These are phyloP conservation scores for Fusarium caatingaense DNA, from an alignment of 2,329 filamentous ascomycete genomes.

Conservation along the genomic window DNA sequence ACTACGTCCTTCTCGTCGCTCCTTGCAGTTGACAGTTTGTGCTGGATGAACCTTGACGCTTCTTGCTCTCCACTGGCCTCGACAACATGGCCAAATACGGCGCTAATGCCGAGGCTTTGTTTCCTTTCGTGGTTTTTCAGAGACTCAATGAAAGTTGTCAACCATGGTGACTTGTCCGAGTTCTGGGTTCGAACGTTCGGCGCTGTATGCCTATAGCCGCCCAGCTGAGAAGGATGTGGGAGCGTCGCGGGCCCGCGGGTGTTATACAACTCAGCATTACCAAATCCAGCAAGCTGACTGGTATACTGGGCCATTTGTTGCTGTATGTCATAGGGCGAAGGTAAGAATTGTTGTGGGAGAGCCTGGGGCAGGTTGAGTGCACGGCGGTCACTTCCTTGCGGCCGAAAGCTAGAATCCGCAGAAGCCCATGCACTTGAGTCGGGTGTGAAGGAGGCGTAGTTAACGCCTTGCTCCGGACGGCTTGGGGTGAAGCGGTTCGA, in stretches of 20 bases:
- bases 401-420: conserved; percentile 49
- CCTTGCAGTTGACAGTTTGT: conserved; percentile 90
- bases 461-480: conserved; percentile 47
- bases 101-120: conserved; percentile 83
- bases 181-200: conserved; percentile 65
- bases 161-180: conserved; percentile 36
- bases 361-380: conserved; percentile 47
- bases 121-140: conserved; percentile 55
- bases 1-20: conserved; percentile 95
- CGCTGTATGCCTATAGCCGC: conserved; percentile 45
- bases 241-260: conserved; percentile 51
- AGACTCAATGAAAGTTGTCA: not conserved
- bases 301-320: conserved; percentile 18
- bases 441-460: conserved; percentile 45
- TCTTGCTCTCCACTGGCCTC: conserved; percentile 97
- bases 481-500: conserved; percentile 54
- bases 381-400: conserved; percentile 55
- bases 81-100: conserved; percentile 85
- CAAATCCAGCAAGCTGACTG: conserved; percentile 52
- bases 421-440: conserved; percentile 55
- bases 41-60: conserved; percentile 94
- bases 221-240: conserved; percentile 41
- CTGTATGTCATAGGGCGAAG: not conserved
- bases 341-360: not conserved
- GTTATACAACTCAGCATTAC: conserved; percentile 38